Conservation (phyloP, 352 stramenopile species). For the Phytophthora tentaculata region DNA sequence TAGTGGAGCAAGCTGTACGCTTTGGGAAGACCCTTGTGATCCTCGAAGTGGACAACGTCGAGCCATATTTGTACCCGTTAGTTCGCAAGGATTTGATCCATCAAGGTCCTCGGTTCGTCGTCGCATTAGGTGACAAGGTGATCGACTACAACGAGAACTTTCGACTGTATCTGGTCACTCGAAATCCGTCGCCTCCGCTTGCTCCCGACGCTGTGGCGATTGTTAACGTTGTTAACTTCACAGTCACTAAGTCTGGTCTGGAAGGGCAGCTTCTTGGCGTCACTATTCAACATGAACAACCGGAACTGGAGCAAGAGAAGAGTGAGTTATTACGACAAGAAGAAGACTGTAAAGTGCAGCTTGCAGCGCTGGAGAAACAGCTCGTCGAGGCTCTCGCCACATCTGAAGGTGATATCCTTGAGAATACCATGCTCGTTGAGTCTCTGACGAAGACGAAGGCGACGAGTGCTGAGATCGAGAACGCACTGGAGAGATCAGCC, state of each 20-base stretch:
- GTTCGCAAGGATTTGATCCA: slow-evolving; percentile 90
- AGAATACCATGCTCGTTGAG: slow-evolving; percentile 95
- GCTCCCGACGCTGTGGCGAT: slow-evolving; percentile 90
- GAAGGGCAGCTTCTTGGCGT: slow-evolving; percentile 94
- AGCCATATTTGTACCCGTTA: slow-evolving; percentile 94
- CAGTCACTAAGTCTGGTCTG: slow-evolving; percentile 92
- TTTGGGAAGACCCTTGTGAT: slow-evolving; percentile 97
- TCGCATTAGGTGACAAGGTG: slow-evolving; percentile 91
- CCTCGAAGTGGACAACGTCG: slow-evolving; percentile 91
- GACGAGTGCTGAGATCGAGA: slow-evolving; percentile 91
- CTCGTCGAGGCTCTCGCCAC: slow-evolving; percentile 93
- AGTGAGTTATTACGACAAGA: slow-evolving; percentile 91
- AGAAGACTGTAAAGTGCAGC: slow-evolving; percentile 95
- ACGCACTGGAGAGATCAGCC: slow-evolving; percentile 86
- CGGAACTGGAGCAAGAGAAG: slow-evolving; percentile 94
- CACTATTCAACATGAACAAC: slow-evolving; percentile 95
- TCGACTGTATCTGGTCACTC: slow-evolving; percentile 90
- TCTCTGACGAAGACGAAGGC: slow-evolving; percentile 94
- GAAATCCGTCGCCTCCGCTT: slow-evolving; percentile 89
- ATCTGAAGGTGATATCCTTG: slow-evolving; percentile 95
- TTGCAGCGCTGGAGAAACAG: slow-evolving; percentile 93
- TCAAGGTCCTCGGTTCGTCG: slow-evolving; percentile 91
- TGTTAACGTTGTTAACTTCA: slow-evolving; percentile 96
- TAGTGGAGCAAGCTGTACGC: slow-evolving; percentile 94
- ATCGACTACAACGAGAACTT: slow-evolving; percentile 97